These are phyloP conservation scores for Stipa capillata DNA, from an alignment of 176 grass and related monocot species.

Conservation along the genomic window DNA sequence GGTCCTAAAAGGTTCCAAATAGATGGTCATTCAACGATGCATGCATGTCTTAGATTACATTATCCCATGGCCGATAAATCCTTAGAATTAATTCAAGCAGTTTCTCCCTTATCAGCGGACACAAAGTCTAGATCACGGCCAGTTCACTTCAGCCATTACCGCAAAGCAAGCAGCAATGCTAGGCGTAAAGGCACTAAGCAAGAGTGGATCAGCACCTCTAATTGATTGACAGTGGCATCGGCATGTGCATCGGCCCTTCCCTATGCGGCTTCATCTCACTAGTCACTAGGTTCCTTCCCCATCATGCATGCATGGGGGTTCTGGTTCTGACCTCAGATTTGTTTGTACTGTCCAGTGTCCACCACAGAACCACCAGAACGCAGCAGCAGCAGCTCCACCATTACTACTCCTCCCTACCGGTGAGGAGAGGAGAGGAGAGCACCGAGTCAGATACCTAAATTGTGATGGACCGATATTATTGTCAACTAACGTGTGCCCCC, in stretches of 20 bases:
- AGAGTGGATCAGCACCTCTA: not conserved
- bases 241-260: constrained; percentile 17
- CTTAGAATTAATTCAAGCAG: not conserved
- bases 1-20: not conserved
- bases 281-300: constrained; percentile 11
- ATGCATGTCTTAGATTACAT: not conserved
- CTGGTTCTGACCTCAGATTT: constrained; percentile 40
- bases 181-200: not conserved
- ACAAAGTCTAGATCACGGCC: not conserved
- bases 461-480: constrained; percentile 40
- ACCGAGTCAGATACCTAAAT: constrained; percentile 39
- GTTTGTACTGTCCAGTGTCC: constrained; percentile 8
- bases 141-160: not conserved
- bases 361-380: not conserved
- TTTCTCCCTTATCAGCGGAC: not conserved
- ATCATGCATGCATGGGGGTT: constrained; percentile 18
- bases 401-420: constrained; percentile 26
- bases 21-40: not conserved
- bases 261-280: constrained; percentile 20
- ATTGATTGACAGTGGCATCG: not conserved
- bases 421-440: not conserved
- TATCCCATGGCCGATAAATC: not conserved
- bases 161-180: not conserved
- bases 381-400: constrained; percentile 9
- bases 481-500: constrained; percentile 42